These are phyloP conservation scores for Wickerhamiella azyma DNA, from an alignment of 805 yeast species.

Conservation along the genomic window DNA sequence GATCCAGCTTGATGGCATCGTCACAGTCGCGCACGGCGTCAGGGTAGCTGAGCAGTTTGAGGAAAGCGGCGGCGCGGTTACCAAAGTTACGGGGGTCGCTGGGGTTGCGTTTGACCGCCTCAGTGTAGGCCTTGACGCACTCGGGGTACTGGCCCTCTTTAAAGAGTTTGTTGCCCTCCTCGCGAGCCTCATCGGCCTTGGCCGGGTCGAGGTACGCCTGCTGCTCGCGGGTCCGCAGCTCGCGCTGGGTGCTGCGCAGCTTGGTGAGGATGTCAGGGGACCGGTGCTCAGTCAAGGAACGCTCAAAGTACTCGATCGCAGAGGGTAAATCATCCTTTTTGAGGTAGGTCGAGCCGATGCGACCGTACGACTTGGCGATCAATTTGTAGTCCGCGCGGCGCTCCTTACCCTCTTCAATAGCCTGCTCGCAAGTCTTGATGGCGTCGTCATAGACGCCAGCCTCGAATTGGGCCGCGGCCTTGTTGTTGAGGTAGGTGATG, in stretches of 20 bases:
- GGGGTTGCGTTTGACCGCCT: constrained; percentile 95
- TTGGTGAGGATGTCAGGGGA: constrained; percentile 85
- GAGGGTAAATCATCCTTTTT: constrained; percentile 58
- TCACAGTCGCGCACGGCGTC: constrained; percentile 92
- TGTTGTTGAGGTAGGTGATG: constrained; percentile 86
- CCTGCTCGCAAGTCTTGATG: constrained; percentile 63
- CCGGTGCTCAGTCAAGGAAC: constrained; percentile 92
- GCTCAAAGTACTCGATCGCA: constrained; percentile 72
- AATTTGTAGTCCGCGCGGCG: constrained; percentile 81
- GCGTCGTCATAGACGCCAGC: constrained; percentile 84
- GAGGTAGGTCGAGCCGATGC: constrained; percentile 71
- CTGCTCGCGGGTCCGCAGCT: constrained; percentile 63
- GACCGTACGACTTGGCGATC: constrained; percentile 84
- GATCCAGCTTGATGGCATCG: constrained; percentile 75
- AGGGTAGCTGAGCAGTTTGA: constrained; percentile 92
- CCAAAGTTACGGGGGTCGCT: constrained; percentile 93
- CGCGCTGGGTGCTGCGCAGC: constrained; percentile 77
- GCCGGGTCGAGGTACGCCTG: constrained; percentile 74
- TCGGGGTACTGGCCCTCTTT: constrained; percentile 90
- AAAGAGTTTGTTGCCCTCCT: constrained; percentile 80
- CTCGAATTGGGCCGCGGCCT: constrained; percentile 96
- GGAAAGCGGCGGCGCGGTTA: constrained; percentile 93
- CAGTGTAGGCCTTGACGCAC: constrained; percentile 88
- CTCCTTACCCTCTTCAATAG: constrained; percentile 83
- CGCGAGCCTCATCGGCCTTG: constrained; percentile 89